Base-by-base conservation (phyloP, 495 filamentous ascomycete species). In the Corynascus novoguineensis region DNA sequence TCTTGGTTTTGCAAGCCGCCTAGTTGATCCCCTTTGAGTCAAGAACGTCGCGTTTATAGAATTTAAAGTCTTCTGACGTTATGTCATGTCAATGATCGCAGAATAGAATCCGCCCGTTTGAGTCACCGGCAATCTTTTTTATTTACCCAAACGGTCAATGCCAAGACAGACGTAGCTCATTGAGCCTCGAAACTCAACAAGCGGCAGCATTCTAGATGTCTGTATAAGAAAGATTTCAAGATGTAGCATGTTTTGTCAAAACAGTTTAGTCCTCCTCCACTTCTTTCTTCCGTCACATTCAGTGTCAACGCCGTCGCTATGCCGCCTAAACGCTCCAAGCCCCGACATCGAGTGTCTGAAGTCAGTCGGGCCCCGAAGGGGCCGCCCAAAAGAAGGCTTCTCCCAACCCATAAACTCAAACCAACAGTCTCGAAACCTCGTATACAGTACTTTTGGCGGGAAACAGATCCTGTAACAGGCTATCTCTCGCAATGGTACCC, bases 401-500 rank as follows among this genome's bases (percentile, higher is more conserved):
- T 1, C 1, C 32, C 19, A 3, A 24, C 3, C 19, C 44, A 21
- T 52, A 40, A 31, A 31, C 42, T n/a, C 9, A 1, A 12, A 34
- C 17, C n/a, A 28, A 2, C 31, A 7, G 40, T 22, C n/a, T 4
- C 38, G 15, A 19, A 28, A 6, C 42, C 9, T 27, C 53, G 5
- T n/a, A n/a, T n/a, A 56, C 67, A 29, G 15, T 70, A 60, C 60
- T 74, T 74, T 60, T 73, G 66, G 68, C 60, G 61, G 12, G 64
- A 67, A 5, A 57, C 37, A 1, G 64, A 70, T 17, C 49, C 58
- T 9, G 5, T 41, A 21, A 60, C 55, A 4, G 70, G 69, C 28
- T 74, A 61, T 51, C 64, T 73, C 17, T 70, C 64, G 2, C 70
- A 73, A 55, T 72, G 66, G 66, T 72, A 68, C 64, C 49, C 50